Evolutionary conservation across 1,139 yeast genomes (phyloP), one percentile per base, ranked within the genome.

Genomic region (Suhomyces taliae): DNA sequence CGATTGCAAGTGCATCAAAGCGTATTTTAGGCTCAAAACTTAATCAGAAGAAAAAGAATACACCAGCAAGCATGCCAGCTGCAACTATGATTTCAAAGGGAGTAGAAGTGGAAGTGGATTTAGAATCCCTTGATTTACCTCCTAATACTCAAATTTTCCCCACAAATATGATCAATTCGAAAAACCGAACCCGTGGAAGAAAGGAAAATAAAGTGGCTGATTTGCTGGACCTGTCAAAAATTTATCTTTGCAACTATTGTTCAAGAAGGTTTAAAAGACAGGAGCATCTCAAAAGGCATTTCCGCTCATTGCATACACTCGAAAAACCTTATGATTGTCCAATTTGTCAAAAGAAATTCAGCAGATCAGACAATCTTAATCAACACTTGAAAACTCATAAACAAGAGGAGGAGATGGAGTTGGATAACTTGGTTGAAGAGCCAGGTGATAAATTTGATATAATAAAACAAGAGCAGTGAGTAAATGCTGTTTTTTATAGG

Each of bases 261-360:
- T 74, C 80, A 41, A 70, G 87, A 57, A 66, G 86, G 47, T 87
- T 87, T 69, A 82, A 84, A 59, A 78, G 95, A 54, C 90, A 85
- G 62, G 95, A 87, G 60, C 95, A 87, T 64, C 68, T 87, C 55
- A 85, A 85, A 61, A 76, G 95, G 50, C 95, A 87, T 60, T 81
- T 83, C 61, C 74, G 93, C 50, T 83, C 90, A 12, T 73, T 87
- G 53, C 88, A 83, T 60, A 85, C 91, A 24, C 78, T 83, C 51
- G 90, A 85, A 51, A 85, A 85, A 63, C 95, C 95, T 0, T 87
- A 78, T 64, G 82, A 75, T 54, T 87, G 95, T 66, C 69, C 72
- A n/a, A 74, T 81, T 33, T 87, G 95, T 61, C 78, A 79, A 44
- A 87, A 85, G 67, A 82, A 83, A 60, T 87, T 87, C 58, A 84